phyloP scores from a whole-genome alignment of 352 stramenopile genomes.

The Pythium aquatile region DNA sequence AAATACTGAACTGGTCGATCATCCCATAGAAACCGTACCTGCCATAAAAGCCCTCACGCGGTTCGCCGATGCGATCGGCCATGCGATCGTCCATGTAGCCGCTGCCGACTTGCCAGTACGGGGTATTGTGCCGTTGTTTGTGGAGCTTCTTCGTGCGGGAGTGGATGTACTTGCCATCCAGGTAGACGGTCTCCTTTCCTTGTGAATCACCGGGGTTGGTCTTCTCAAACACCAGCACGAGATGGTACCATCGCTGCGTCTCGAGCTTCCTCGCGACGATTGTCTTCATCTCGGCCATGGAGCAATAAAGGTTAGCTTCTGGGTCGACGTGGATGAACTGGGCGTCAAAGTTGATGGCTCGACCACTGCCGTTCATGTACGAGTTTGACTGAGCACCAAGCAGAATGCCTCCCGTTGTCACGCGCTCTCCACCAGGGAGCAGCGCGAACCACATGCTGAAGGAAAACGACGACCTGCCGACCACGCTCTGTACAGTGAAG shows the following conservation, averaged over 20 bases:
- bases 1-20: conserved; percentile 46
- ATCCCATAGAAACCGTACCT: conserved; percentile 67
- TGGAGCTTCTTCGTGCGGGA: conserved; percentile 29
- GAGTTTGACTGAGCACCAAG: conserved; percentile 37
- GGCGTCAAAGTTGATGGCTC: conserved; percentile 27
- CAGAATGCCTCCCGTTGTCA: conserved; percentile 22
- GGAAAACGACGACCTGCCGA: background rate
- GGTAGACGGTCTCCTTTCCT: conserved; percentile 29
- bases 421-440: background rate
- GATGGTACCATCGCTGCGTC: conserved; percentile 53
- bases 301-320: conserved; percentile 36
- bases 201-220: conserved; percentile 18
- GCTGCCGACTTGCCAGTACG: conserved; percentile 42
- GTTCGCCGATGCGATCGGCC: conserved; percentile 29
- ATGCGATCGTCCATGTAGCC: conserved; percentile 43
- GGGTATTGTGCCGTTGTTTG: conserved; percentile 31
- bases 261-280: background rate
- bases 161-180: conserved; percentile 48
- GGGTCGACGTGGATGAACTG: conserved; percentile 40
- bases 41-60: conserved; percentile 41
- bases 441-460: background rate
- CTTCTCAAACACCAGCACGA: conserved; percentile 47
- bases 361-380: conserved; percentile 22
- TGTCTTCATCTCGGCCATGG: conserved; percentile 26
- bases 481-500: background rate